phyloP scores from a whole-genome alignment of 176 grass and related monocot genomes.

The Miscanthus lutarioriparius region DNA sequence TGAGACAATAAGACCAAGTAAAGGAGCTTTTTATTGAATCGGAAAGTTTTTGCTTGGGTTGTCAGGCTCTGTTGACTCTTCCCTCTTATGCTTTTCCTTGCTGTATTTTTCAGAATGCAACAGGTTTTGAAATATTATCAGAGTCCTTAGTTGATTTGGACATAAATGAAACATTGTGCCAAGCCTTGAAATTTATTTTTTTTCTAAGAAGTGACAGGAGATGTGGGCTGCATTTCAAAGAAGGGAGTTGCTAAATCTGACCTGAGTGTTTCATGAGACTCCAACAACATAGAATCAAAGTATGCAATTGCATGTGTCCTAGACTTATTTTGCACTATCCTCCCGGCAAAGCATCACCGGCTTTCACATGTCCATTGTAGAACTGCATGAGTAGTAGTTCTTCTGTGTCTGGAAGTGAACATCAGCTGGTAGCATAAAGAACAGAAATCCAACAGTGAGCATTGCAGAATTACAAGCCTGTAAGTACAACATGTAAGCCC shows the following conservation, averaged over 20 bases:
- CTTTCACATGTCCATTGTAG: not conserved
- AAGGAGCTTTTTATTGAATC: not conserved
- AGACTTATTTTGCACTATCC: not conserved
- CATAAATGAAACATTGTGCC: not conserved
- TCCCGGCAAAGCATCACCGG: not conserved
- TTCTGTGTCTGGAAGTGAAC: not conserved
- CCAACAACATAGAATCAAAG: not conserved
- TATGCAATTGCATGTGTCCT: not conserved
- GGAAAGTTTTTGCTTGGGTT: not conserved
- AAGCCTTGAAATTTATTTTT: not conserved
- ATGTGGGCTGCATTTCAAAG: not conserved
- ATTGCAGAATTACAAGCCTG: not conserved
- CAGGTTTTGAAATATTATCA: not conserved
- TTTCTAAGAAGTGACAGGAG: not conserved
- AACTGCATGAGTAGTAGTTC: not conserved
- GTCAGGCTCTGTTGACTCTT: not conserved
- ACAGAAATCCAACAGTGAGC: not conserved
- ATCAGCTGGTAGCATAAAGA: not conserved
- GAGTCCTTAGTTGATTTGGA: not conserved
- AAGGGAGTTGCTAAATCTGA: not conserved
- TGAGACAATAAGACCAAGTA: conserved; percentile 18
- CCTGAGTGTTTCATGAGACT: not conserved
- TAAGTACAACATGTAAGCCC: not conserved
- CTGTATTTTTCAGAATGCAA: conserved; percentile 1
- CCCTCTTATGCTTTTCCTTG: not conserved